Evolutionary conservation across 805 yeast genomes (phyloP).

Genomic region (Saturnispora bothae): DNA sequence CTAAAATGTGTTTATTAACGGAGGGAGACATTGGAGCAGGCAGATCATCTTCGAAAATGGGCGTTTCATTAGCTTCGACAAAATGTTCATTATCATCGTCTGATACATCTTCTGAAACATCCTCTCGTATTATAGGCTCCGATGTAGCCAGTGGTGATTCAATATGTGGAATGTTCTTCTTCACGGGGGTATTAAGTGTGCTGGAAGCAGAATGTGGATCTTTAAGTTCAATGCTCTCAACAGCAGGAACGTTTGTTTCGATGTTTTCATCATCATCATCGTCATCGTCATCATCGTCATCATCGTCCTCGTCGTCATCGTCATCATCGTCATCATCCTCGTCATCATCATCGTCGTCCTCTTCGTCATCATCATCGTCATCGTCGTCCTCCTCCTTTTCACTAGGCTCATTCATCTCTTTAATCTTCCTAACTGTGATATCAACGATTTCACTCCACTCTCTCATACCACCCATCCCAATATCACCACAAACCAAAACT

Average conservation of each 20-base stretch:
- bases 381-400: constrained; percentile 38
- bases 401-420: constrained; percentile 36
- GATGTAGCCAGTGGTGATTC: constrained; percentile 3
- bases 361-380: constrained; percentile 32
- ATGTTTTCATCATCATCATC: constrained; percentile 13
- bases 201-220: constrained; percentile 7
- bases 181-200: constrained; percentile 5
- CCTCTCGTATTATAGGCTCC: constrained; percentile 4
- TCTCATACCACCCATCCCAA: constrained; percentile 99
- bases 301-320: constrained; percentile 30
- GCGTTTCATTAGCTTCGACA: constrained; percentile 6
- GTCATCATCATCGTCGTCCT: constrained; percentile 30
- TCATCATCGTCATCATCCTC: constrained; percentile 32
- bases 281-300: constrained; percentile 17
- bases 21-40: constrained; percentile 13
- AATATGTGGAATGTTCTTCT: neutral
- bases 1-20: constrained; percentile 11
- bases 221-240: neutral
- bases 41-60: constrained; percentile 7
- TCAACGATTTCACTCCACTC: constrained; percentile 94
- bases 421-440: constrained; percentile 62
- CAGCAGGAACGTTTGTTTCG: neutral
- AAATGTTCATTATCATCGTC: constrained; percentile 4
- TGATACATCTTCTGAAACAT: constrained; percentile 7
- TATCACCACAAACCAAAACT: constrained; percentile 90